A percentile compares a stretch with the other conserved stretches of the same genome.
These are phyloP conservation scores for Candida anutae DNA, from an alignment of 1,139 yeast species.

Conservation along the genomic window DNA sequence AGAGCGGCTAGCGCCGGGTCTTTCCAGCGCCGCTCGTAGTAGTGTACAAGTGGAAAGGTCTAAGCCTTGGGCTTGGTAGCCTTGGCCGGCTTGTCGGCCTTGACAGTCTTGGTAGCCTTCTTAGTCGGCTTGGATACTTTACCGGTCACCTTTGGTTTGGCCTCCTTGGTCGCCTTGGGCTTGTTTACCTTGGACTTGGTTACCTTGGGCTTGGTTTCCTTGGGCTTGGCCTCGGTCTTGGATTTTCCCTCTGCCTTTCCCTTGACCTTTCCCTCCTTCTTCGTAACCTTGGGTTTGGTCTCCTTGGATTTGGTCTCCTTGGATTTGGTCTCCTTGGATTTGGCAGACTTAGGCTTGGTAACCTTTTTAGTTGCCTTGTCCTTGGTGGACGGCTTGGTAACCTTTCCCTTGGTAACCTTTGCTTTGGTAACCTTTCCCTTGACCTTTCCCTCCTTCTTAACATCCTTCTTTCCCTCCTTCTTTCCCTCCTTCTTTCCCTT, in stretches of 20 bases:
- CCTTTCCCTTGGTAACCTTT: constrained; percentile 9
- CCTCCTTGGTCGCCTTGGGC: too few relatives aligned
- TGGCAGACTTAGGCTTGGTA: constrained; percentile 7
- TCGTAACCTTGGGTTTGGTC: background rate
- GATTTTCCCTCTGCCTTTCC: constrained; percentile 1
- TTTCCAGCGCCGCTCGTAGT: too few relatives aligned
- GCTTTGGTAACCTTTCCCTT: constrained; percentile 6
- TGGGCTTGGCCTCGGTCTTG: background rate
- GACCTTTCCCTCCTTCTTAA: constrained; percentile 1
- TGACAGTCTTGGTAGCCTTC: too few relatives aligned
- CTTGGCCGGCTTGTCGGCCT: constrained; percentile 1
- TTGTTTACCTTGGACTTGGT: too few relatives aligned
- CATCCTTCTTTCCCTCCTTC: constrained; percentile 7
- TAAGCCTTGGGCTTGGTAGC: too few relatives aligned
- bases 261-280: background rate
- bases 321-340: constrained; percentile 2
- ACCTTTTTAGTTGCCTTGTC: constrained; percentile 16
- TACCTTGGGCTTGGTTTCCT: constrained; percentile 1
- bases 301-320: background rate
- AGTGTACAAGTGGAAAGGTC: too few relatives aligned
- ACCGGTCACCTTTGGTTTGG: too few relatives aligned
- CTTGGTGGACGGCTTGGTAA: constrained; percentile 12
- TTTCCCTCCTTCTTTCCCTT: constrained; percentile 4
- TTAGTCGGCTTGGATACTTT: too few relatives aligned
- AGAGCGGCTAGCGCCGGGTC: too few relatives aligned